Base-by-base conservation (phyloP, 805 yeast species). In the Groenewaldozyma salmanticensis region DNA sequence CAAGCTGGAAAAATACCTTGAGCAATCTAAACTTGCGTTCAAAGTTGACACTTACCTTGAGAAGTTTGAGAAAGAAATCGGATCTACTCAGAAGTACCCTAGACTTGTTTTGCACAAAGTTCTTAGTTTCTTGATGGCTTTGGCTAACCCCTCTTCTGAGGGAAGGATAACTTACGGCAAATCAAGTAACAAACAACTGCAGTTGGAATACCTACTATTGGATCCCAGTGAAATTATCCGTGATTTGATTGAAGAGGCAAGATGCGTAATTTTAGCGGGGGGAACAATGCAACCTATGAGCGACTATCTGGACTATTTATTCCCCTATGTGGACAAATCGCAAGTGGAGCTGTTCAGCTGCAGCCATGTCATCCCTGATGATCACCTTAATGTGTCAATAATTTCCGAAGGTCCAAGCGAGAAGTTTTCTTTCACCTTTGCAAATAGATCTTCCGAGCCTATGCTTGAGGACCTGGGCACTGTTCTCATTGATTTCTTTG, bases 241-340 rank as follows among this genome's bases (percentile, higher is more conserved):
- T 40, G 79, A 77, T 2, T 66, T 90, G 2, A 74, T 84, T 0
- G 75, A 75, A 2, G 71, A 75, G 11, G 68, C 86, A 0, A 69
- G 69, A 48, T 79, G 88, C 57, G 81, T 88, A 0, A 65, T 90
- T 1, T 57, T 88, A 2, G 92, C 95, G 1, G 97, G 97, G 27
- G 97, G 97, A 11, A 88, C 97, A 0, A 85, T 87, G 95, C 90
- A 83, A 54, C 96, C 96, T 0, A 66, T 78, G 27, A 54, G 67
- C n/a, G 95, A 88, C 48, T 82, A 78, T 55, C 60, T 71, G 4
- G 65, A 74, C n/a, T 74, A 70, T 47, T 60, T 87, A 29, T 75
- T 84, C 38, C 94, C 94, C 0, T 69, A 73, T 33, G 42, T 81
- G 2, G 47, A 60, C 0, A 41, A 52, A 0, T 53, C 58, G 0